phyloP scores from a whole-genome alignment of 805 yeast genomes.

The Yamadazyma sp. region DNA sequence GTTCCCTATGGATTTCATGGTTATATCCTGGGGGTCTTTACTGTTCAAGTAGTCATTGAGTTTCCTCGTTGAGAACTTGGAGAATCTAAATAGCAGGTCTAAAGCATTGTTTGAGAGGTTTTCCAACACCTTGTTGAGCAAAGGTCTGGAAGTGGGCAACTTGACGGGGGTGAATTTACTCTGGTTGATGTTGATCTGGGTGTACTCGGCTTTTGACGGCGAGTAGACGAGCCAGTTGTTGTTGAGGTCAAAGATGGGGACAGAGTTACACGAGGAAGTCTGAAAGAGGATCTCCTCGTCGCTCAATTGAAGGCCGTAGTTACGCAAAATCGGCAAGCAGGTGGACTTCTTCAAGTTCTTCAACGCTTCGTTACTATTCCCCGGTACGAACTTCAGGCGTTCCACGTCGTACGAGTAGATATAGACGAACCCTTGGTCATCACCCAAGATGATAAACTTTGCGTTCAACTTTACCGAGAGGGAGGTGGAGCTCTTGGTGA shows the following conservation, averaged over 20 bases:
- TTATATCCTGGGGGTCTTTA: conserved; percentile 21
- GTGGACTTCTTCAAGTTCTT: conserved; percentile 21
- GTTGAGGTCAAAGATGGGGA: conserved; percentile 49
- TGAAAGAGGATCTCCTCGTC: conserved; percentile 26
- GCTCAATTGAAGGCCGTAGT: conserved; percentile 11
- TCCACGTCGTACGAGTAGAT: conserved; percentile 14
- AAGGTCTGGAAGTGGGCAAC: conserved; percentile 48
- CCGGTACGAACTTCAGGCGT: conserved; percentile 10
- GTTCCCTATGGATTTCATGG: conserved; percentile 30
- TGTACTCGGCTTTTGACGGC: conserved; percentile 39
- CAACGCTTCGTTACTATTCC: conserved; percentile 20
- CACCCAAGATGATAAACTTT: conserved; percentile 22
- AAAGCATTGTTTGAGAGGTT: conserved; percentile 52
- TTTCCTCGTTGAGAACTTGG: conserved; percentile 44
- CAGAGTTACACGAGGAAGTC: conserved; percentile 31
- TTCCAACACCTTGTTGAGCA: conserved; percentile 48
- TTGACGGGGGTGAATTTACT: conserved; percentile 42
- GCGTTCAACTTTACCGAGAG: conserved; percentile 22
- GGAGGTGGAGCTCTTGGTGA: conserved; percentile 2
- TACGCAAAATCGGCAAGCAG: conserved; percentile 21
- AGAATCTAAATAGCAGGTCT: conserved; percentile 48
- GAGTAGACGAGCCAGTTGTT: conserved; percentile 52
- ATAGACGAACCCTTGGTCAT: conserved; percentile 23
- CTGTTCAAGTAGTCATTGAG: conserved; percentile 37
- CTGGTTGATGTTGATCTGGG: conserved; percentile 25